Evolutionary conservation across 441 rosid species (phyloP), one percentile per base, ranked within the genome.

Genomic region (Populus hybrid): DNA sequence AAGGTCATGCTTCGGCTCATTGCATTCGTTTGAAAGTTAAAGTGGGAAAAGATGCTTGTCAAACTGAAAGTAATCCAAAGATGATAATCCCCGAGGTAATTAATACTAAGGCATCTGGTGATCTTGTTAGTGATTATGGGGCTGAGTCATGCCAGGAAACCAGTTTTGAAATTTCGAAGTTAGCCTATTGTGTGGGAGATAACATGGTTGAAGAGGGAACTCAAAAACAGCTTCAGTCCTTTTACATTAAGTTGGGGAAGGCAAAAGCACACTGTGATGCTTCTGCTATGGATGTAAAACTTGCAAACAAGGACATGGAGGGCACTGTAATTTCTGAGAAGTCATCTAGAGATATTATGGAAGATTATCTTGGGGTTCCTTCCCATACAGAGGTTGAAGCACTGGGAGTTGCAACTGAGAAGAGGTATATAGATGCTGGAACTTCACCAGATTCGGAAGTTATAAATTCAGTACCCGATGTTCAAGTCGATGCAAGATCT

Each of bases 391-490:
- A 82, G 78, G 88, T 70, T 81, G 89, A 86, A 79, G 79, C 82
- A 66, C 81, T 84, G 66, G 85, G 74, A 82, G 89, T 70, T 79
- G 85, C 80, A 36, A 82, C 69, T 76, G 89, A 82, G 78, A 84
- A 84, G 74, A 81, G 79, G 42, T 85, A 87, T 78, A 69, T 85
- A 73, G 93, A 88, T 79, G 86, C 94, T 76, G 98, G 90, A 86
- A 92, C 98, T 80, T 96, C 99, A 80, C 99, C 99, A 18, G 99
- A 96, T 88, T 96, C 99, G 14, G 98, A 94, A 91, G 98, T 92
- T 73, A 91, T 92, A 53, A 91, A 92, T 87, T 64, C 82, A 79
- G 86, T 83, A 83, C 91, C 93, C 79, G 98, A 90, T 73, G 75
- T 84, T 72, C 88, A 87, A 80, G 83, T 71, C 70, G 79, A 80